A percentile compares a stretch with the other conserved stretches of the same genome.
phyloP scores from a whole-genome alignment of 352 stramenopile genomes.

The Phytophthora melonis region DNA sequence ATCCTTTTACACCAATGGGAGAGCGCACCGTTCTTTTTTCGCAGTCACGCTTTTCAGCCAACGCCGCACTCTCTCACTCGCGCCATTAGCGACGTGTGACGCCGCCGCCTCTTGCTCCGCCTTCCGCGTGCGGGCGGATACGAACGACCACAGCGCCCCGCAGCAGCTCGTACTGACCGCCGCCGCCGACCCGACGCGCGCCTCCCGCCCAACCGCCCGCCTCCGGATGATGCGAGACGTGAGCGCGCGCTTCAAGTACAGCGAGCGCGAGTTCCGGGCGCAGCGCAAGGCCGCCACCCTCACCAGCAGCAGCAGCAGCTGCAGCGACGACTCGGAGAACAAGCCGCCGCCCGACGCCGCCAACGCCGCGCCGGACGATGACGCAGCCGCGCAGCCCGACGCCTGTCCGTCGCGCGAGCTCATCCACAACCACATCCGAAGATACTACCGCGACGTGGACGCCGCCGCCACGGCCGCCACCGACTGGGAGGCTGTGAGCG shows the following conservation, averaged over 20 bases:
- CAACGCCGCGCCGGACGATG: slow-evolving; percentile 12
- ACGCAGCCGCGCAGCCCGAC: slow-evolving; percentile 16
- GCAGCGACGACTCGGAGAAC: slow-evolving; percentile 38
- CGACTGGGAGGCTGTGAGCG: slow-evolving; percentile 49
- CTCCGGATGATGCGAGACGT: slow-evolving; percentile 66
- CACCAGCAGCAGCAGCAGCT: slow-evolving; percentile 16
- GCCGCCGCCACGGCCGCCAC: slow-evolving; percentile 18
- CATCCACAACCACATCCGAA: slow-evolving; percentile 65
- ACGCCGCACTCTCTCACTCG: slow-evolving; percentile 36
- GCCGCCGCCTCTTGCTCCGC: slow-evolving; percentile 23
- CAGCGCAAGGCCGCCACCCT: slow-evolving; percentile 25
- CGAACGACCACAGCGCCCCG: slow-evolving; percentile 8
- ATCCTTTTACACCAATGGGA: not conserved
- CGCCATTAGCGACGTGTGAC: slow-evolving; percentile 40
- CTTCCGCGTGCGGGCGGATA: slow-evolving; percentile 16
- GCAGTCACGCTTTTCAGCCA: slow-evolving; percentile 28
- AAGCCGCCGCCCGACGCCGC: slow-evolving; percentile 29
- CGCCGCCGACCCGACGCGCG: not conserved
- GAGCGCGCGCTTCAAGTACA: slow-evolving; percentile 81
- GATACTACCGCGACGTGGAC: slow-evolving; percentile 65
- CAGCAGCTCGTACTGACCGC: slow-evolving; percentile 7
- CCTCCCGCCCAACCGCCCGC: not conserved
- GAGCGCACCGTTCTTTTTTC: slow-evolving; percentile 25
- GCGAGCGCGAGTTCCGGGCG: slow-evolving; percentile 47
- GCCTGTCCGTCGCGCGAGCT: slow-evolving; percentile 65